Base-by-base conservation (phyloP, 2,329 filamentous ascomycete species). In the Penicillium sp. region DNA sequence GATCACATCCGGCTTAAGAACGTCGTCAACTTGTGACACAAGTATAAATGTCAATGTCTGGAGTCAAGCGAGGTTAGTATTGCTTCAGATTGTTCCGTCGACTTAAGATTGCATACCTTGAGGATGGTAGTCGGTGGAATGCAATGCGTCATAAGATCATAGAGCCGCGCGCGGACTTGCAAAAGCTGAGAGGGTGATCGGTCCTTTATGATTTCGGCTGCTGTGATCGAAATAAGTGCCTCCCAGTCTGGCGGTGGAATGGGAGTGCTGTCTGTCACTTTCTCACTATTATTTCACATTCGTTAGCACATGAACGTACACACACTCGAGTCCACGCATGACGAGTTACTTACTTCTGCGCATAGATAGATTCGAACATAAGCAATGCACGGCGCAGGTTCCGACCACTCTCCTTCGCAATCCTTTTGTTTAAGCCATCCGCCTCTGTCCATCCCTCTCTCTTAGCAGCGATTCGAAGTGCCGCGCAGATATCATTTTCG, bases 241-340 rank as follows among this genome's bases (percentile, higher is more conserved):
- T 99, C 95, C 93, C 95, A 99, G 71, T 99, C 95, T 1, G 96
- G 93, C 0, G 94, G 95, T 11, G 94, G 94, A 63, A 99, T 97
- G 4, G 89, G 87, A 3, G 94, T 98, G 64, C 84, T 87, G 67
- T 97, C 93, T 54, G 89, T 90, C 19, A 97, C 88, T 80, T 91
- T 95, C 76, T 98, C 94, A 77, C 94, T 97, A 71, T 40, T 58
- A 52, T 56, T 2, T 45, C 2, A 60, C 16, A 10, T 43, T 16
- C 4, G 52, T 68, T 33, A 69, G 66, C 26, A 22, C 42, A 6
- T 33, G 38, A 35, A 30, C 26, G 7, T 49, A 55, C 26, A 11
- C 51, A 55, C 26, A 60, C 28, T 42, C 14, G 6, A 3, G 35
- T 54, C 46, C 68, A 57, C 38, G 55, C 33, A 42, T 13, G 45